A percentile compares a stretch with the other conserved stretches of the same genome.
Evolutionary conservation across 78 protist genomes (phyloP).

Genomic region (Capsaspora owczarzaki): DNA sequence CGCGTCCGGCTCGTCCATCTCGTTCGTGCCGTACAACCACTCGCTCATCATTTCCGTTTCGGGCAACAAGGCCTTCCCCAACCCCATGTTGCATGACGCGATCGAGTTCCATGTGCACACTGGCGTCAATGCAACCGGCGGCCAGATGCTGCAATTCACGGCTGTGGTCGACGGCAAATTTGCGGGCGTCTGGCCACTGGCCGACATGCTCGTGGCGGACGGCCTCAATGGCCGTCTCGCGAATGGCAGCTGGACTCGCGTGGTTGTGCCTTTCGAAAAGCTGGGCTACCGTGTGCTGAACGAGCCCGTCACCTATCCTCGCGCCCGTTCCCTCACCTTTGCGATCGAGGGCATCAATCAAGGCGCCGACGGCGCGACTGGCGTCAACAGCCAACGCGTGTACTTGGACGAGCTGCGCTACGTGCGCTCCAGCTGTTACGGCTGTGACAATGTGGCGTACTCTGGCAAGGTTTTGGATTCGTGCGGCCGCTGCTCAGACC

Average conservation of each 20-base stretch:
- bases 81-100: neutral
- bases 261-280: neutral
- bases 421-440: neutral
- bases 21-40: neutral
- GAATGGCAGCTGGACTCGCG: neutral
- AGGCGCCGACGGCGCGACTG: neutral
- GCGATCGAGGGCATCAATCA: no score
- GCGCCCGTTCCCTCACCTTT: neutral
- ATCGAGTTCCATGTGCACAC: neutral
- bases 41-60: neutral
- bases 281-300: neutral
- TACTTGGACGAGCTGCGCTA: neutral
- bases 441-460: neutral
- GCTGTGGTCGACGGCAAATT: neutral
- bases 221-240: neutral
- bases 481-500: neutral
- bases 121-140: neutral
- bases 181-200: neutral
- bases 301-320: neutral
- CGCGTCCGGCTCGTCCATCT: neutral
- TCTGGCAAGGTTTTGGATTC: neutral
- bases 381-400: neutral
- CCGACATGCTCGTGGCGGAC: neutral
- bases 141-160: neutral
- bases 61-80: neutral